phyloP scores from a whole-genome alignment of 2,329 filamentous ascomycete genomes.

The Westerdykella ornata region DNA sequence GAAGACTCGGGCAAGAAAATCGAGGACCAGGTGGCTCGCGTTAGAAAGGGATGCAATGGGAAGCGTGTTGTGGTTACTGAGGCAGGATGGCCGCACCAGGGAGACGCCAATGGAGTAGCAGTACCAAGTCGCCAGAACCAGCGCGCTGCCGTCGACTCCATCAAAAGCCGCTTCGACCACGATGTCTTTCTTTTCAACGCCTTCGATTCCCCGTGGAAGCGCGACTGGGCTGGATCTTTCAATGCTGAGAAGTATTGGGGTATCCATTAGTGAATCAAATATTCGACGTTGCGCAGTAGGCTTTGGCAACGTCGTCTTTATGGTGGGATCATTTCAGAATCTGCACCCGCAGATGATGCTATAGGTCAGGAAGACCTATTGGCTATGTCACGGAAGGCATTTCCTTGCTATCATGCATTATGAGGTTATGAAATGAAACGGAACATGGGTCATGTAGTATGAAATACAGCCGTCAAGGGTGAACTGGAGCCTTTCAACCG shows the following conservation, averaged over 20 bases:
- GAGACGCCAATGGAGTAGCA: constrained; percentile 59
- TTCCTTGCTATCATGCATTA: constrained; percentile 15
- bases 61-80: constrained; percentile 71
- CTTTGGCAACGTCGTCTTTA: background rate
- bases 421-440: background rate
- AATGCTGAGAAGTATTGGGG: constrained; percentile 75
- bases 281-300: background rate
- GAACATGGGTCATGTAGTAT: constrained; percentile 26
- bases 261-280: constrained; percentile 9
- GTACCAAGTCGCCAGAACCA: constrained; percentile 64
- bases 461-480: constrained; percentile 22
- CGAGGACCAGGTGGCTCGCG: constrained; percentile 45
- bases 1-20: constrained; percentile 62
- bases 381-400: constrained; percentile 10
- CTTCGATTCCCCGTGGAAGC: constrained; percentile 77
- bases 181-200: constrained; percentile 69
- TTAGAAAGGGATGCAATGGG: constrained; percentile 44
- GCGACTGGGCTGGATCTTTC: constrained; percentile 54
- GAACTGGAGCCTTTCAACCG: background rate
- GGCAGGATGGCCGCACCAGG: constrained; percentile 74
- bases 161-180: constrained; percentile 53
- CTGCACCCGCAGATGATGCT: too few relatives aligned
- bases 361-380: too few relatives aligned
- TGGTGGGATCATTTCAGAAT: too few relatives aligned
- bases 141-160: constrained; percentile 55